Evolutionary conservation across 1,139 yeast genomes (phyloP).

Genomic region (Geotrichum cucujoidarum): DNA sequence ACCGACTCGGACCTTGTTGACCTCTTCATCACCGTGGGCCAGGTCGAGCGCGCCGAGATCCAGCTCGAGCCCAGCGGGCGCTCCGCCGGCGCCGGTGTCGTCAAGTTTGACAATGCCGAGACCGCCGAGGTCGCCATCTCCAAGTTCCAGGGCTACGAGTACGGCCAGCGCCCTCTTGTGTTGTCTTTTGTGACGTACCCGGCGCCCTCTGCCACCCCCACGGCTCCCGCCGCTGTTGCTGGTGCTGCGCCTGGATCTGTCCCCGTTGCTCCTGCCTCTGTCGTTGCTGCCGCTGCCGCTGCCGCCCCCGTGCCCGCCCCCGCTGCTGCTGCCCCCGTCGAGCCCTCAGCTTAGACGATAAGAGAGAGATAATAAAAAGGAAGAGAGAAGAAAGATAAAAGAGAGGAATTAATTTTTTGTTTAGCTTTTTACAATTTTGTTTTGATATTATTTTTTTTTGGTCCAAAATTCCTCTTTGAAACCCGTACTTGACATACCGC

Average conservation of each 20-base stretch:
- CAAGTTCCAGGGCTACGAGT: slow-evolving; percentile 70
- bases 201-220: neutral
- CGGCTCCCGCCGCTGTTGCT: slow-evolving; percentile 6
- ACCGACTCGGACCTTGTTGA: slow-evolving; percentile 79
- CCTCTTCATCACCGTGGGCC: slow-evolving; percentile 79
- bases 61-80: slow-evolving; percentile 62
- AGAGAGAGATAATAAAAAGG: too few relatives aligned
- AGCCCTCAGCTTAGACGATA: slow-evolving; percentile 5
- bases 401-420: neutral
- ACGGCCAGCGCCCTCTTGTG: slow-evolving; percentile 72
- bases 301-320: slow-evolving; percentile 14
- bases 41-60: slow-evolving; percentile 72
- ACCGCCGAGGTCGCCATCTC: slow-evolving; percentile 70
- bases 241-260: slow-evolving; percentile 5
- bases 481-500: neutral
- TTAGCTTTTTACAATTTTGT: neutral
- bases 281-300: slow-evolving; percentile 6
- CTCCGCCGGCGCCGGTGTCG: slow-evolving; percentile 80
- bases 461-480: neutral
- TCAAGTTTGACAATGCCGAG: slow-evolving; percentile 62
- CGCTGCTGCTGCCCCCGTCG: slow-evolving; percentile 12
- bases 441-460: neutral
- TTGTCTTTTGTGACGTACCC: slow-evolving; percentile 51
- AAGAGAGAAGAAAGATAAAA: too few relatives aligned
- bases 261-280: slow-evolving; percentile 13